phyloP scores from a whole-genome alignment of 2,329 filamentous ascomycete species.

The Colletotrichum kahawae region DNA sequence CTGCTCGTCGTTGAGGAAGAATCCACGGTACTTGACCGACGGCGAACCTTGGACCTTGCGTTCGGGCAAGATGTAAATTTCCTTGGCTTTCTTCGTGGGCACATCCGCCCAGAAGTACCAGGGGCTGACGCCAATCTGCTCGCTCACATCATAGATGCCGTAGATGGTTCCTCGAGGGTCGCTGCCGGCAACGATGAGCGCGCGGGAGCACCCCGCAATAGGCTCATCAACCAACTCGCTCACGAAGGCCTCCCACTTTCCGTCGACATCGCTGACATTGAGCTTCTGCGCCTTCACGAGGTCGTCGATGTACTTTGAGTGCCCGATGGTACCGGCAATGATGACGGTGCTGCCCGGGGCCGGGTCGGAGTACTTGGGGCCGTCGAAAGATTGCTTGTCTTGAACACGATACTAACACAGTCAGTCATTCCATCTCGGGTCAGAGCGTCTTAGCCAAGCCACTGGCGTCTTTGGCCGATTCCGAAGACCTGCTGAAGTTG shows the following conservation, averaged over 20 bases:
- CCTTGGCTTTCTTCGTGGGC: slow-evolving; percentile 51
- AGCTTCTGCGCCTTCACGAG: slow-evolving; percentile 61
- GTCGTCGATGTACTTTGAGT: slow-evolving; percentile 64
- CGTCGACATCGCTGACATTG: slow-evolving; percentile 60
- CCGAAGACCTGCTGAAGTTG: not conserved
- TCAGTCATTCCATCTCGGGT: not conserved
- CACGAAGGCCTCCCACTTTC: slow-evolving; percentile 73
- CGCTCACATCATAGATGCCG: slow-evolving; percentile 73
- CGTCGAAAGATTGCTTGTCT: slow-evolving; percentile 45
- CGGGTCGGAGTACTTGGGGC: slow-evolving; percentile 48
- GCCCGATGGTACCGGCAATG: slow-evolving; percentile 72
- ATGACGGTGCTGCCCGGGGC: slow-evolving; percentile 58
- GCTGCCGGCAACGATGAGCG: slow-evolving; percentile 71
- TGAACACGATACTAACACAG: slow-evolving; percentile 45
- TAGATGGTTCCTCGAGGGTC: slow-evolving; percentile 71
- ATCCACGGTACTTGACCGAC: slow-evolving; percentile 69
- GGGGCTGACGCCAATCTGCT: slow-evolving; percentile 75
- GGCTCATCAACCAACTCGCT: slow-evolving; percentile 64
- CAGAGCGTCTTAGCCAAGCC: not conserved
- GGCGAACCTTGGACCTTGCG: slow-evolving; percentile 64
- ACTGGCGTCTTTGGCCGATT: not conserved
- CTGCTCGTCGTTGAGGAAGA: slow-evolving; percentile 76
- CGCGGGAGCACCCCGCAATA: slow-evolving; percentile 57
- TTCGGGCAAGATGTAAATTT: slow-evolving; percentile 59
- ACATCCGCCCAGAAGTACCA: slow-evolving; percentile 75